Base-by-base conservation (phyloP, 257 asterid species). In the Fraxinus americana region DNA sequence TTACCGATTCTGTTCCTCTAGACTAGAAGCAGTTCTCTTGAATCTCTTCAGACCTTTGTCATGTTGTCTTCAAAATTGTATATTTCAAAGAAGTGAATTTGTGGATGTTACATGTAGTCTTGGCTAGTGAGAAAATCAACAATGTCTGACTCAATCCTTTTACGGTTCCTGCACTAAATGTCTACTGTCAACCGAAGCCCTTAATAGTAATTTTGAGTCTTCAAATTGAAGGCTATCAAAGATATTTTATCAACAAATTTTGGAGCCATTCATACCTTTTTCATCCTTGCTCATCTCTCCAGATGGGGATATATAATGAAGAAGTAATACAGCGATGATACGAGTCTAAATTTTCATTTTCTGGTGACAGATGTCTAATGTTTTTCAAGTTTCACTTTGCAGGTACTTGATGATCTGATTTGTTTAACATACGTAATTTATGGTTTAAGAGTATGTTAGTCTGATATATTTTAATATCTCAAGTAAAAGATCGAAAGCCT, bases 1-100 rank as follows among this genome's bases (percentile, higher is more conserved):
- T 65, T 82, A 39, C 50, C 30, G 71, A 14, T 79, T 78, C 54
- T 45, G 14, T 27, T 71, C 71, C 80, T 54, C 80, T 3, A 59
- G 68, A 19, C 36, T 27, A 34, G 72, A 38, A 32, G 68, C 57
- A n/a, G 59, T 21, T 7, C n/a, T 70, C 21, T 65, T 52, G 45
- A 43, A 35, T 67, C 70, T 12, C 38, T n/a, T 50, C 36, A 12
- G n/a, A 68, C n/a, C 43, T 32, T 67, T 61, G 27, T 30, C 39
- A 12, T n/a, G 19, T 21, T 50, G 50, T 16, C 63, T 41, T 21
- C 13, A 11, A 57, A 57, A 61, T 30, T 6, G 48, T 73, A 27
- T 50, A 34, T 32, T 17, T 19, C 10, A 29, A 67, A 54, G 21
- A 54, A 16, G 68, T 73, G 30, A 16, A 54, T 73, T 59, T 54